These are phyloP conservation scores for Smallanthus sonchifolius DNA, from an alignment of 129 eudicot genomes.

Conservation along the genomic window DNA sequence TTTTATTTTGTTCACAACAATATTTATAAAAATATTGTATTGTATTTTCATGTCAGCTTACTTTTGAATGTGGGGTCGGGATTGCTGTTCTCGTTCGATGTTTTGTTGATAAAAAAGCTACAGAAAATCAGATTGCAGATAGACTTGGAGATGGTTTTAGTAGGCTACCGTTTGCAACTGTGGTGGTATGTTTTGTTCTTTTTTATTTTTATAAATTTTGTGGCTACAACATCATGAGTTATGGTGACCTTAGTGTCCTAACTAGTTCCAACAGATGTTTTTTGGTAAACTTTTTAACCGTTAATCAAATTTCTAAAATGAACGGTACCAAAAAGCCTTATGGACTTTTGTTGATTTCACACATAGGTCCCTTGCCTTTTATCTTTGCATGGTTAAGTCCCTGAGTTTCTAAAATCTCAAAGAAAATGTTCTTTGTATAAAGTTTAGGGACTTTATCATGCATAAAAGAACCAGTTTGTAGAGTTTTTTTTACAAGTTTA, in stretches of 20 bases:
- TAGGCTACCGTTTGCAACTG: constrained; percentile 83
- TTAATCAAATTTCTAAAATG: not conserved
- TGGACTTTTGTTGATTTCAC: not conserved
- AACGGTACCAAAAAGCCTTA: not conserved
- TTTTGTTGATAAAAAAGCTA: constrained; percentile 56
- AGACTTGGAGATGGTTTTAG: constrained; percentile 90
- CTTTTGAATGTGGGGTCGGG: constrained; percentile 81
- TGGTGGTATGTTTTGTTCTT: constrained; percentile 53
- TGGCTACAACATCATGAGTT: not conserved
- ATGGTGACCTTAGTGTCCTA: not conserved
- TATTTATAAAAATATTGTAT: not conserved
- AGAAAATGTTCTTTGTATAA: not conserved
- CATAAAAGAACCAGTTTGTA: not conserved
- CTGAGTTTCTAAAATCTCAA: not conserved
- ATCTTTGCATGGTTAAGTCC: not conserved
- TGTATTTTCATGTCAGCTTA: constrained; percentile 44
- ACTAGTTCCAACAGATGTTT: not conserved
- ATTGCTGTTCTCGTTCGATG: constrained; percentile 89
- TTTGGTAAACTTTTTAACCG: not conserved
- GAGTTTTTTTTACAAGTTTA: not conserved
- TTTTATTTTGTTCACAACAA: not conserved
- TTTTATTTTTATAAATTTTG: not conserved
- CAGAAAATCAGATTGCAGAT: constrained; percentile 70
- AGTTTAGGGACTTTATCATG: not conserved
- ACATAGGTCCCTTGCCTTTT: not conserved